These are phyloP conservation scores for Stephania yunnanensis DNA, from an alignment of 164 flowering plant genomes.

Conservation along the genomic window DNA sequence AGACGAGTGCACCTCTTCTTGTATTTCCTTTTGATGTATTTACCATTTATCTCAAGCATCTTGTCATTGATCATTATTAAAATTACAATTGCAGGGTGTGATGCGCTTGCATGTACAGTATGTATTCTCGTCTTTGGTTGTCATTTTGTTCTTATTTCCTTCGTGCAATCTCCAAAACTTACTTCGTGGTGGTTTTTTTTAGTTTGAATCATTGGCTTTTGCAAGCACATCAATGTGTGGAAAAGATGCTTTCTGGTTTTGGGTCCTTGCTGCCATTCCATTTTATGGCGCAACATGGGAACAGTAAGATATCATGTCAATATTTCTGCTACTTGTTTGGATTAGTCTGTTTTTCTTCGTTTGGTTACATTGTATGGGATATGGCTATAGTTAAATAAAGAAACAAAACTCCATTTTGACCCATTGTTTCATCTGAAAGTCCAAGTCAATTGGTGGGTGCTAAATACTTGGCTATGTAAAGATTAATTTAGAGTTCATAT, in stretches of 20 bases:
- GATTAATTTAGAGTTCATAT: neutral
- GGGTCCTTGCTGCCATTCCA: conserved; percentile 84
- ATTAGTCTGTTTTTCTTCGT: neutral
- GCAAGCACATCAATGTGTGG: conserved; percentile 98
- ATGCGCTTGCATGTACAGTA: conserved; percentile 98
- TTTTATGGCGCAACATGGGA: conserved; percentile 98
- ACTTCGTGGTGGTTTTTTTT: conserved; percentile 13
- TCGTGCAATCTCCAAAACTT: conserved; percentile 4
- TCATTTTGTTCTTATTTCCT: neutral
- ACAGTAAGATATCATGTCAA: conserved; percentile 51
- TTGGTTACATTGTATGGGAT: neutral
- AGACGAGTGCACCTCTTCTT: neutral
- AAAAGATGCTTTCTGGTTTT: conserved; percentile 75
- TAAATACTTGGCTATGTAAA: neutral
- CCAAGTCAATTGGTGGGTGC: neutral
- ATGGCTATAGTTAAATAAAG: neutral
- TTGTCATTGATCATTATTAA: conserved; percentile 10
- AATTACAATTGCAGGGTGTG: conserved; percentile 73
- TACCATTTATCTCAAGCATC: neutral
- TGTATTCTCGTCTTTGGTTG: conserved; percentile 20
- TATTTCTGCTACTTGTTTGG: neutral
- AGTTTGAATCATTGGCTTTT: conserved; percentile 92
- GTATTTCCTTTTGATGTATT: neutral
- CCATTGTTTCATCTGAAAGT: neutral
- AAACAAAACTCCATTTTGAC: neutral